Evolutionary conservation across 75 land plant genomes (phyloP).

Genomic region (Chamaecyparis obtusa): DNA sequence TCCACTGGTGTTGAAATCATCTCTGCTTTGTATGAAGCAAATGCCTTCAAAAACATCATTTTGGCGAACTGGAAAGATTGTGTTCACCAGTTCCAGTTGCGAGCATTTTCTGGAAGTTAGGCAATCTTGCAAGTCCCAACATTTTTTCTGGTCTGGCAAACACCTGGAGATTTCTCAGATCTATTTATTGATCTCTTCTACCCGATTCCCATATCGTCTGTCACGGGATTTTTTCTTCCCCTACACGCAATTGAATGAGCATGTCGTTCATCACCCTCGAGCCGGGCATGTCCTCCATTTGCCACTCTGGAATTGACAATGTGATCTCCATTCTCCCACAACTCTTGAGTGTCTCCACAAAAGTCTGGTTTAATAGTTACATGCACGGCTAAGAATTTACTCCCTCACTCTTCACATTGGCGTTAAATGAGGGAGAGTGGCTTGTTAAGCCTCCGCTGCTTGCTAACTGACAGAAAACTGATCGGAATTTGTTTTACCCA

Average conservation of each 20-base stretch:
- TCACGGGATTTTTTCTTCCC: not conserved
- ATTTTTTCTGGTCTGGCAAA: not conserved
- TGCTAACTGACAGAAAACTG: no score
- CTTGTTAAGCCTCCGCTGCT: no score
- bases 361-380: not conserved
- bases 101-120: not conserved
- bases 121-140: not conserved
- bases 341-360: constrained; percentile 29
- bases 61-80: not conserved
- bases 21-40: not conserved
- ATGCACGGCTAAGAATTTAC: no score
- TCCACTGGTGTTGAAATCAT: not conserved
- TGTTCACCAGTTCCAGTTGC: not conserved
- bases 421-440: no score
- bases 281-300: constrained; percentile 67
- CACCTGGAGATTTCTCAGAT: not conserved
- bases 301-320: constrained; percentile 49
- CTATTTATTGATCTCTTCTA: no score
- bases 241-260: constrained; percentile 9
- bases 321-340: constrained; percentile 63
- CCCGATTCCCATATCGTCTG: no score
- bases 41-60: not conserved
- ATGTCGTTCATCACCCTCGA: constrained; percentile 79
- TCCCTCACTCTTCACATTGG: no score
- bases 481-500: no score